phyloP scores from a whole-genome alignment of 768 basidiomycete genomes.

The Mycena metata region DNA sequence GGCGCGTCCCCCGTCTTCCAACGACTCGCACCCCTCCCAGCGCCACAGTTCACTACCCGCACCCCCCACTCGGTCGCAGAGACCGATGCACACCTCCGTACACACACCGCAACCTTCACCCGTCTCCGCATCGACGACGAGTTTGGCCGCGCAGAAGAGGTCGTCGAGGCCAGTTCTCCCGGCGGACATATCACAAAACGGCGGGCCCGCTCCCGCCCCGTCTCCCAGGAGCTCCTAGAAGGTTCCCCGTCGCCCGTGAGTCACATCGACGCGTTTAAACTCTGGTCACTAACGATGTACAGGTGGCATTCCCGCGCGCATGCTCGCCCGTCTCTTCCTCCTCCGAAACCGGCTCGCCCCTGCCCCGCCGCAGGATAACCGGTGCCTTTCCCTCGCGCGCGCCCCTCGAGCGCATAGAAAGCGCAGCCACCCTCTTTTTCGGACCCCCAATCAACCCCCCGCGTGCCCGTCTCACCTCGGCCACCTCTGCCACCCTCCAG shows the following conservation, averaged over 20 bases:
- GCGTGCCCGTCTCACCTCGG: constrained; percentile 50
- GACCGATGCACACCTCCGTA: constrained; percentile 45
- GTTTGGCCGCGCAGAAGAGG: constrained; percentile 62
- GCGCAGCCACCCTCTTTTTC: constrained; percentile 77
- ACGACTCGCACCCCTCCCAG: constrained; percentile 52
- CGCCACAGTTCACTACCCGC: constrained; percentile 49
- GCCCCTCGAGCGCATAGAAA: constrained; percentile 66
- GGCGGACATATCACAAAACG: constrained; percentile 83
- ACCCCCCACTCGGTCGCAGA: constrained; percentile 52
- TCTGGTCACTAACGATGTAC: neutral
- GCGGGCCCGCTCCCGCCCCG: constrained; percentile 78
- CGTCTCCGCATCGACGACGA: constrained; percentile 65
- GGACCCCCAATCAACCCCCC: constrained; percentile 63
- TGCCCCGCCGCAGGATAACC: constrained; percentile 66
- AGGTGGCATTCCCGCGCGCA: constrained; percentile 56
- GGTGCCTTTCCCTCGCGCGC: constrained; percentile 53
- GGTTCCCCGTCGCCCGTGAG: constrained; percentile 62
- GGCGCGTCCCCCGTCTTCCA: constrained; percentile 60
- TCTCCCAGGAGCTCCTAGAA: constrained; percentile 76
- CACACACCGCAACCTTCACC: constrained; percentile 51
- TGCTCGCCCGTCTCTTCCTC: constrained; percentile 56
- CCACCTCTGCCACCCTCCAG: constrained; percentile 43
- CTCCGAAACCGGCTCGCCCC: constrained; percentile 66
- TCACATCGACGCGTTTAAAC: constrained; percentile 29
- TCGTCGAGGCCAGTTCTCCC: constrained; percentile 79